A percentile compares a stretch with the other conserved stretches of the same genome.
Evolutionary conservation across 192 early-diverging fungal genomes (phyloP).

Genomic region (Coemansia sp.): DNA sequence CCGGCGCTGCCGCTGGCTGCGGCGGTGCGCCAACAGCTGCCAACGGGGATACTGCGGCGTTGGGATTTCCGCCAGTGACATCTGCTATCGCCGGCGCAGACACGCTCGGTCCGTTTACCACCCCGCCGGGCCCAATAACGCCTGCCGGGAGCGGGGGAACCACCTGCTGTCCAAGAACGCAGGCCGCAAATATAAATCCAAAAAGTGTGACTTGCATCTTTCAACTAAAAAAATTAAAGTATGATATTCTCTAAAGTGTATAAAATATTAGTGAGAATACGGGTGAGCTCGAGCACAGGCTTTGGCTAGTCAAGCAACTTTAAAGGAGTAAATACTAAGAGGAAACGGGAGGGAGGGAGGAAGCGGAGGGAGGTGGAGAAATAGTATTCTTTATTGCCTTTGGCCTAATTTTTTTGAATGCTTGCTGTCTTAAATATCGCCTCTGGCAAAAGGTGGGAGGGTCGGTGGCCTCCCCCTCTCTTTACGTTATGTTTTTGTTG

Average conservation of each 20-base stretch:
- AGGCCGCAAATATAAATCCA: slow-evolving; percentile 19
- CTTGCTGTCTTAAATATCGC: too few relatives aligned
- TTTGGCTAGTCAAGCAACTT: too few relatives aligned
- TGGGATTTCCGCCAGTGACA: neutral
- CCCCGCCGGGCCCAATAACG: neutral
- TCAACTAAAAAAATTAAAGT: neutral
- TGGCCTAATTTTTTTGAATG: neutral
- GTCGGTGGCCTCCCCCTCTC: too few relatives aligned
- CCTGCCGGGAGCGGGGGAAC: neutral
- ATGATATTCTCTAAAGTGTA: neutral
- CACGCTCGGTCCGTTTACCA: too few relatives aligned
- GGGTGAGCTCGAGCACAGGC: too few relatives aligned
- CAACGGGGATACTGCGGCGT: too few relatives aligned
- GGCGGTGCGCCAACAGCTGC: neutral
- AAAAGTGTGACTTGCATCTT: slow-evolving; percentile 30
- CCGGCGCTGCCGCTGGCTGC: neutral
- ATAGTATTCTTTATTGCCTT: neutral
- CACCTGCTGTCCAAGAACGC: slow-evolving; percentile 32
- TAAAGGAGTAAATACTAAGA: neutral
- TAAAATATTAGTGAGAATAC: slow-evolving; percentile 3
- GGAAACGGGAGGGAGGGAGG: neutral
- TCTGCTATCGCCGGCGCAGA: neutral
- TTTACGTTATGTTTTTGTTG: neutral
- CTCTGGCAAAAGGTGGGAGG: too few relatives aligned
- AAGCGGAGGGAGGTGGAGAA: neutral